Evolutionary conservation across 306 rosid genomes (phyloP).

Genomic region (Trifolium fragiferum): DNA sequence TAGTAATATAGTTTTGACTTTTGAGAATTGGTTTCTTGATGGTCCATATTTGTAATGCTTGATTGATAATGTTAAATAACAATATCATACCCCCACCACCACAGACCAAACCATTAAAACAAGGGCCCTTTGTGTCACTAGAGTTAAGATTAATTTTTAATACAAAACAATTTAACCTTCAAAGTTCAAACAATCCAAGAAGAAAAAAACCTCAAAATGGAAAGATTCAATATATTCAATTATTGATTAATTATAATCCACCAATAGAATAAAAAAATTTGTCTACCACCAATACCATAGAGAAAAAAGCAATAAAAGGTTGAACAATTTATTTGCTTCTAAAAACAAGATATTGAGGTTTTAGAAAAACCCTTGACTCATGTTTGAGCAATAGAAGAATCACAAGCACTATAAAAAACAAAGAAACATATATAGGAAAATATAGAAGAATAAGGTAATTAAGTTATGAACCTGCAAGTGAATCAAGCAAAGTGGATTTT

Average conservation of each 20-base stretch:
- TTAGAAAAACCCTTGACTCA: background rate
- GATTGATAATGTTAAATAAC: slow-evolving; percentile 23
- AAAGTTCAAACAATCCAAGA: slow-evolving; percentile 14
- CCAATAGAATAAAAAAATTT: slow-evolving; percentile 1
- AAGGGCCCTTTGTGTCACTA: slow-evolving; percentile 5
- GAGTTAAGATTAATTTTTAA: background rate
- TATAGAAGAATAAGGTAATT: background rate
- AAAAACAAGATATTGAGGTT: background rate
- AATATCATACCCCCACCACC: slow-evolving; percentile 38
- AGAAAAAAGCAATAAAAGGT: background rate
- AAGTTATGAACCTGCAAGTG: slow-evolving; percentile 60
- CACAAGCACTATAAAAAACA: background rate
- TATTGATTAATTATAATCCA: background rate
- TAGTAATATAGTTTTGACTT: background rate
- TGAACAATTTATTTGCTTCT: background rate
- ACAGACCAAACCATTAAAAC: slow-evolving; percentile 18
- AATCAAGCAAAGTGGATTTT: slow-evolving; percentile 84
- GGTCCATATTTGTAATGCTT: slow-evolving; percentile 23
- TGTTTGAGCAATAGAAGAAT: slow-evolving; percentile 3
- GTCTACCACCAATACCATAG: background rate
- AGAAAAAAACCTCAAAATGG: background rate
- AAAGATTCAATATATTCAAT: background rate
- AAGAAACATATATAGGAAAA: background rate
- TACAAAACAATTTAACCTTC: background rate
- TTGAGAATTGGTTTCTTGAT: background rate